phyloP scores from a whole-genome alignment of 441 rosid genomes.

The Croton laevigatus region DNA sequence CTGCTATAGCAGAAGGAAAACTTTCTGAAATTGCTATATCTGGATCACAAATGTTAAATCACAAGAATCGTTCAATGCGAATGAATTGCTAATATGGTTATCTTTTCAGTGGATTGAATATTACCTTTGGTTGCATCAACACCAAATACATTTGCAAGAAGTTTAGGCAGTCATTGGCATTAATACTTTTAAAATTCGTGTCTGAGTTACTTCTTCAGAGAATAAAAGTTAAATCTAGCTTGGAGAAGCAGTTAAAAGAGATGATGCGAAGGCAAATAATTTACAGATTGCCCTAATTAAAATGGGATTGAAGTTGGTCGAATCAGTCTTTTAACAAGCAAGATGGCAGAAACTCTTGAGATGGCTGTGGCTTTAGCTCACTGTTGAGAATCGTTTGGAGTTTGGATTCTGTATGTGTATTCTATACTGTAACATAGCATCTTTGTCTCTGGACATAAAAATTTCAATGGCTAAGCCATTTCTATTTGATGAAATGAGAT shows the following conservation, averaged over 20 bases:
- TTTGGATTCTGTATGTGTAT: neutral
- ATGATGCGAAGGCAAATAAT: neutral
- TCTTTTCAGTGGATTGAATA: neutral
- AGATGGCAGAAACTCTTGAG: neutral
- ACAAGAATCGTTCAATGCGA: neutral
- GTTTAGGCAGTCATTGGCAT: neutral
- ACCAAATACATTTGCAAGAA: neutral
- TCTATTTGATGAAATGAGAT: too few relatives aligned
- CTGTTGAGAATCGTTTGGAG: neutral
- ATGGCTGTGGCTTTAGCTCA: neutral
- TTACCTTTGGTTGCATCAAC: neutral
- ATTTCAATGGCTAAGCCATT: too few relatives aligned
- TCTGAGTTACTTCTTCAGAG: neutral
- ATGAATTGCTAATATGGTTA: neutral
- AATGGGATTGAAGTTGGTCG: neutral
- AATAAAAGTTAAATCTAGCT: neutral
- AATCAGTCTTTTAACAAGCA: neutral
- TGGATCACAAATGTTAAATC: neutral
- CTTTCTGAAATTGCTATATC: neutral
- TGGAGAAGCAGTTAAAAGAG: neutral
- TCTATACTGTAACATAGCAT: neutral
- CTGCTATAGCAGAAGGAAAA: neutral
- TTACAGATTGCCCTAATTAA: neutral
- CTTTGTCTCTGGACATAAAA: too few relatives aligned
- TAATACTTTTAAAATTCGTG: neutral